phyloP scores from a whole-genome alignment of 345 rosid genomes.

The Punica granatum region DNA sequence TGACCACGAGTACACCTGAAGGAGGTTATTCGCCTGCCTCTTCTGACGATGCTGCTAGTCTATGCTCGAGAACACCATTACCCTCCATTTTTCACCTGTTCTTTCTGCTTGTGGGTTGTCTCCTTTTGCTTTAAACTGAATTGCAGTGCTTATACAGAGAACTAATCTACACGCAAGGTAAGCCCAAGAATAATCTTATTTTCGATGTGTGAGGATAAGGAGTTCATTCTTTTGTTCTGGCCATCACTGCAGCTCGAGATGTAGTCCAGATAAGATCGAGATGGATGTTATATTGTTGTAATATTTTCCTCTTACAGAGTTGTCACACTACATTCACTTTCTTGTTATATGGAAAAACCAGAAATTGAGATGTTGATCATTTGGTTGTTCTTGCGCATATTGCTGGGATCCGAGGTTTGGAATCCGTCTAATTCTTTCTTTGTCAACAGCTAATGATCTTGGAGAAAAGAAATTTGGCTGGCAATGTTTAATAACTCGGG shows the following conservation, averaged over 20 bases:
- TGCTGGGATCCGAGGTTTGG: neutral
- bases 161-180: neutral
- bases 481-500: too few relatives aligned
- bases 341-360: neutral
- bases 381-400: neutral
- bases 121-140: conserved; percentile 1
- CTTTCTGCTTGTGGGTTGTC: neutral
- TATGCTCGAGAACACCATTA: neutral
- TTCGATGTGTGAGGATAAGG: neutral
- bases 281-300: neutral
- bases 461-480: too few relatives aligned
- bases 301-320: neutral
- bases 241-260: neutral
- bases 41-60: conserved; percentile 12
- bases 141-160: neutral
- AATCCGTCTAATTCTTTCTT: too few relatives aligned
- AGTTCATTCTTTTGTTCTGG: neutral
- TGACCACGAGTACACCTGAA: conserved; percentile 58
- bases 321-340: neutral
- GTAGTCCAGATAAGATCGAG: neutral
- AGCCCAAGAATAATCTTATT: neutral
- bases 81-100: neutral
- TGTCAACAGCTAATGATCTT: too few relatives aligned
- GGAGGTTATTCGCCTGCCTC: conserved; percentile 47
- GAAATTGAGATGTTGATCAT: neutral